A percentile compares a stretch with the other conserved stretches of the same genome.
Evolutionary conservation across 2,329 filamentous ascomycete genomes (phyloP).

Genomic region (Penicillium frequentans): DNA sequence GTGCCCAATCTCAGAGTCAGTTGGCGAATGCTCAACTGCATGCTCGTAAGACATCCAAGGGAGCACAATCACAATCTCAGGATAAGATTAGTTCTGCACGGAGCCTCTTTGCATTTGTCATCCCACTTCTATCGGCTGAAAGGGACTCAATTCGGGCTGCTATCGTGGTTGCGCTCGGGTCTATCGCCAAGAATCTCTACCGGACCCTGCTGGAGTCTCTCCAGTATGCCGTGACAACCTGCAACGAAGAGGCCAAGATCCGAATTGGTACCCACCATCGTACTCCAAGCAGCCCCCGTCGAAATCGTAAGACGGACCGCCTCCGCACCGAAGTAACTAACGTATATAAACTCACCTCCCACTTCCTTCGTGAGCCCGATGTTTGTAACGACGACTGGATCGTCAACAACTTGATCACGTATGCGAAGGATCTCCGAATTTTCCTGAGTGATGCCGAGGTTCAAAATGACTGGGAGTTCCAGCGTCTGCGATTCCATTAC

Average conservation of each 20-base stretch:
- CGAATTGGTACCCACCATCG: constrained; percentile 76
- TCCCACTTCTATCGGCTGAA: constrained; percentile 78
- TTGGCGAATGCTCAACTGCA: constrained; percentile 67
- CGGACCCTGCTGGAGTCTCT: constrained; percentile 86
- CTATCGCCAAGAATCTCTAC: constrained; percentile 93
- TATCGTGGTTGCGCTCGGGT: constrained; percentile 86
- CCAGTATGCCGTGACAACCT: constrained; percentile 79
- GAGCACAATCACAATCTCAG: constrained; percentile 55
- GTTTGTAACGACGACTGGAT: constrained; percentile 89
- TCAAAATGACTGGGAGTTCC: constrained; percentile 91
- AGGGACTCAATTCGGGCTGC: constrained; percentile 83
- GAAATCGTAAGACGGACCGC: constrained; percentile 81
- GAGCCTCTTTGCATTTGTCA: constrained; percentile 86
- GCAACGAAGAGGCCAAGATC: constrained; percentile 83
- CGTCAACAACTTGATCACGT: constrained; percentile 80
- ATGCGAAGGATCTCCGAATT: constrained; percentile 87
- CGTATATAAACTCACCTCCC: constrained; percentile 90
- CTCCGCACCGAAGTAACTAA: constrained; percentile 93
- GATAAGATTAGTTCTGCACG: constrained; percentile 85
- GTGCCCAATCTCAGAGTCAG: constrained; percentile 60
- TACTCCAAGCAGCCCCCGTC: constrained; percentile 75
- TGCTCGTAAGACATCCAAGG: constrained; percentile 74
- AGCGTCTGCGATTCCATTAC: constrained; percentile 87
- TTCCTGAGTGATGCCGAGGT: constrained; percentile 95
- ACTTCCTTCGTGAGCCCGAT: constrained; percentile 76